Conservation (phyloP, 148 eudicot species). For the Bassia scoparia region DNA sequence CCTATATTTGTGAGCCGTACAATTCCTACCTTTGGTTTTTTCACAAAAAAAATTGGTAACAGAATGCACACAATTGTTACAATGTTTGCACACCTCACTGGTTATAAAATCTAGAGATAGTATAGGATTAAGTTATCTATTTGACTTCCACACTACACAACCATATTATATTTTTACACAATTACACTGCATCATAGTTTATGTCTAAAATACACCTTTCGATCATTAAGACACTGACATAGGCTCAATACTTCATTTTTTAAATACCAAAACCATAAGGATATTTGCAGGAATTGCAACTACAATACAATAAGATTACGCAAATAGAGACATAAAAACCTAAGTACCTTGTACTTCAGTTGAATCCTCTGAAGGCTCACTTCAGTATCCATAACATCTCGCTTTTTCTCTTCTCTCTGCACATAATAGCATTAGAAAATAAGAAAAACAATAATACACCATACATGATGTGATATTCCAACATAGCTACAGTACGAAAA, state of each 20-base stretch:
- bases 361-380: conserved; percentile 91
- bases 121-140: not conserved
- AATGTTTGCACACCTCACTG: not conserved
- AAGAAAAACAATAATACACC: not conserved
- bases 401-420: conserved; percentile 96
- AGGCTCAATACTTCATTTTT: not conserved
- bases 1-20: too few species aligned
- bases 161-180: not conserved
- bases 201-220: not conserved
- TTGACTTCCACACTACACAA: not conserved
- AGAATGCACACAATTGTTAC: too few species aligned
- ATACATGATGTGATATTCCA: not conserved
- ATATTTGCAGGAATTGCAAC: not conserved
- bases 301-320: not conserved
- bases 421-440: conserved; percentile 10
- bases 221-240: not conserved
- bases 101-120: not conserved
- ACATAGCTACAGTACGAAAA: not conserved
- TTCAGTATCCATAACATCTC: conserved; percentile 89
- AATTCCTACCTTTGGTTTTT: too few species aligned
- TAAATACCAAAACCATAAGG: not conserved
- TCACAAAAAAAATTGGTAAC: too few species aligned
- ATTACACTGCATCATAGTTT: too few species aligned
- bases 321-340: conserved; percentile 2
- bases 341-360: conserved; percentile 79